These are phyloP conservation scores for Leishmania mexicana DNA, from an alignment of 208 protist species.

Conservation along the genomic window DNA sequence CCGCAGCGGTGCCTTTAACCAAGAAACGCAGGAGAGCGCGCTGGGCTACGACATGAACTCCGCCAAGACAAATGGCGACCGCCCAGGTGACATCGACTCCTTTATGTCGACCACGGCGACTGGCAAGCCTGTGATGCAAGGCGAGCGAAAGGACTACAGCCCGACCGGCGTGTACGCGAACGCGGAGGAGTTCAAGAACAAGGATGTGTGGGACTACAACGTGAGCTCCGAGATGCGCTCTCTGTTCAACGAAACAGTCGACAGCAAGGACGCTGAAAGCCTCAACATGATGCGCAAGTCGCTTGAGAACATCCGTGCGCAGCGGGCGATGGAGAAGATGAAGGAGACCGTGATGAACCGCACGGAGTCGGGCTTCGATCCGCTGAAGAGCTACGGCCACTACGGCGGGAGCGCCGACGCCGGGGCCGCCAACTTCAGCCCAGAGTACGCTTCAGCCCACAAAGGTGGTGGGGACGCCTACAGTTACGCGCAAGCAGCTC, in stretches of 20 bases:
- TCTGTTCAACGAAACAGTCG: slow-evolving; percentile 69
- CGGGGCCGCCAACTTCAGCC: slow-evolving; percentile 51
- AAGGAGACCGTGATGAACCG: slow-evolving; percentile 80
- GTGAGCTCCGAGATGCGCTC: slow-evolving; percentile 76
- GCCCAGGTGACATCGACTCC: slow-evolving; percentile 65
- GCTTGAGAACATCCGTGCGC: slow-evolving; percentile 82
- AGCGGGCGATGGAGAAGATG: slow-evolving; percentile 84
- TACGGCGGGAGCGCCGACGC: slow-evolving; percentile 47
- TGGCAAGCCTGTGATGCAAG: slow-evolving; percentile 71
- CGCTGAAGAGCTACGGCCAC: slow-evolving; percentile 46
- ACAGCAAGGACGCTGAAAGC: slow-evolving; percentile 77
- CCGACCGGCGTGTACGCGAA: slow-evolving; percentile 80
- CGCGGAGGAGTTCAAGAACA: slow-evolving; percentile 82
- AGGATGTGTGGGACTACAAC: slow-evolving; percentile 84
- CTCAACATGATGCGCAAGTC: slow-evolving; percentile 88
- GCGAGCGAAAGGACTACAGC: slow-evolving; percentile 82
- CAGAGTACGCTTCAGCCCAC: slow-evolving; percentile 28
- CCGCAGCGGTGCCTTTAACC: slow-evolving; percentile 80
- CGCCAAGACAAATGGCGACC: slow-evolving; percentile 75
- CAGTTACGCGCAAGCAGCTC: slow-evolving; percentile 20
- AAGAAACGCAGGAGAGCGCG: slow-evolving; percentile 86
- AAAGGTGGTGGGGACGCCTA: slow-evolving; percentile 10
- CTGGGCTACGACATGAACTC: slow-evolving; percentile 89
- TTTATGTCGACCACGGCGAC: slow-evolving; percentile 48
- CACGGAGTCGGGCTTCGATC: slow-evolving; percentile 22